These are phyloP conservation scores for Cladosporium sp. DNA, from an alignment of 2,329 filamentous ascomycete genomes.

Conservation along the genomic window DNA sequence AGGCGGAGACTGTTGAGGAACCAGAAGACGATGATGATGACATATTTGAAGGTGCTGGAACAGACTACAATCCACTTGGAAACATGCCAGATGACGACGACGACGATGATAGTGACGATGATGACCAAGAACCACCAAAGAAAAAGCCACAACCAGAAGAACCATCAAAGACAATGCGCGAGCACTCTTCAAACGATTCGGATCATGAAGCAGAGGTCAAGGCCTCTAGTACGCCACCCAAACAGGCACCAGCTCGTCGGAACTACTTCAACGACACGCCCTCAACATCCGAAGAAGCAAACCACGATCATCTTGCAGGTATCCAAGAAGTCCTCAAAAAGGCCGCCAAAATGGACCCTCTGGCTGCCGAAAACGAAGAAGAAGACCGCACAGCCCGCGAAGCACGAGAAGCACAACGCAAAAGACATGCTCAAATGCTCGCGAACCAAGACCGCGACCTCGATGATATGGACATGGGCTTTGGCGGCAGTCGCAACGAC, in stretches of 20 bases:
- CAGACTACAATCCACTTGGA: conserved; percentile 58
- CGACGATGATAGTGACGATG: conserved; percentile 42
- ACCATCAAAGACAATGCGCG: neutral
- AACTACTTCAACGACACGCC: conserved; percentile 36
- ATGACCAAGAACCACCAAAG: conserved; percentile 12
- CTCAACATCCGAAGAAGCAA: conserved; percentile 15
- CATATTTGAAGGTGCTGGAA: conserved; percentile 59
- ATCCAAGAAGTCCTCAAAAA: conserved; percentile 59
- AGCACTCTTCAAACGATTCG: conserved; percentile 2
- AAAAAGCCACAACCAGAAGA: neutral
- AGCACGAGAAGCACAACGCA: conserved; percentile 52
- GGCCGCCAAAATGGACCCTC: conserved; percentile 54
- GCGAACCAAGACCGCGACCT: conserved; percentile 70
- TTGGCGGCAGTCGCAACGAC: conserved; percentile 80
- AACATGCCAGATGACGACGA: conserved; percentile 38
- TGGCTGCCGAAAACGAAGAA: conserved; percentile 38
- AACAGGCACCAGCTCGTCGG: conserved; percentile 17
- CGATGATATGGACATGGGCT: conserved; percentile 90
- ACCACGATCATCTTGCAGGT: conserved; percentile 25
- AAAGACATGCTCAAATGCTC: conserved; percentile 62
- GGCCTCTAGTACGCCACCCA: neutral
- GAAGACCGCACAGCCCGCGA: conserved; percentile 40
- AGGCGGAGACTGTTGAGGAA: conserved; percentile 5
- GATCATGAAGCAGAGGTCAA: neutral
- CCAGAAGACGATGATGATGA: conserved; percentile 45